phyloP scores from a whole-genome alignment of 2,329 filamentous ascomycete genomes.

The Lasiodiplodia gonubiensis region DNA sequence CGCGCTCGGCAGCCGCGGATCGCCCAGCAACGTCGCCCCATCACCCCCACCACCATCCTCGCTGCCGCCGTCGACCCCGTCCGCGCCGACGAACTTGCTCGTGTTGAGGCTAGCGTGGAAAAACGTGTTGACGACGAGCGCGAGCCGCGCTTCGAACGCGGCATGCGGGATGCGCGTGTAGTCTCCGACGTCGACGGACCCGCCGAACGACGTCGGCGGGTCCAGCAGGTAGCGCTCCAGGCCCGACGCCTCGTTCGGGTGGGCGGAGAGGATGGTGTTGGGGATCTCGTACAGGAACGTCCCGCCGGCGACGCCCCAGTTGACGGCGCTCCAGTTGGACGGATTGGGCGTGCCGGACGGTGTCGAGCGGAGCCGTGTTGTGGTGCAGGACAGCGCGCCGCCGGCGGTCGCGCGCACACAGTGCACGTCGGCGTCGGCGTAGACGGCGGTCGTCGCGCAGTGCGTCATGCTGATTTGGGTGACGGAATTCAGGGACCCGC shows the following conservation, averaged over 20 bases:
- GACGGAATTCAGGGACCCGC: not conserved
- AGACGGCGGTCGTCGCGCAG: not conserved
- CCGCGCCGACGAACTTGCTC: constrained; percentile 13
- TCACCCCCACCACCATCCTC: too few relatives aligned
- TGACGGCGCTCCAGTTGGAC: not conserved
- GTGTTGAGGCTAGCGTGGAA: constrained; percentile 9
- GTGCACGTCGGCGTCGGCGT: not conserved
- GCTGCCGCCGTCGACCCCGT: not conserved
- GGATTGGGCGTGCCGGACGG: too few relatives aligned
- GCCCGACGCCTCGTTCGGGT: not conserved
- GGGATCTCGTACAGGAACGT: not conserved
- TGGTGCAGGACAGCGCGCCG: not conserved
- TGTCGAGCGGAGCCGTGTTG: too few relatives aligned
- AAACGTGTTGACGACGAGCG: constrained; percentile 31
- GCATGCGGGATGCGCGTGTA: not conserved
- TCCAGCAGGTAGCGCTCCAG: constrained; percentile 20
- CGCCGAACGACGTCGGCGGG: not conserved
- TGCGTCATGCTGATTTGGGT: constrained; percentile 21
- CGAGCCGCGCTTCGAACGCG: constrained; percentile 25
- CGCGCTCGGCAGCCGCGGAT: too few relatives aligned
- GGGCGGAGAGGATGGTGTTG: not conserved
- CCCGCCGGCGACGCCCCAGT: too few relatives aligned
- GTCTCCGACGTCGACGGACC: too few relatives aligned
- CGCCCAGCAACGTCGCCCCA: too few relatives aligned
- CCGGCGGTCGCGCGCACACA: not conserved